phyloP scores from a whole-genome alignment of 2,329 filamentous ascomycete genomes.

The Penicillium sp. region DNA sequence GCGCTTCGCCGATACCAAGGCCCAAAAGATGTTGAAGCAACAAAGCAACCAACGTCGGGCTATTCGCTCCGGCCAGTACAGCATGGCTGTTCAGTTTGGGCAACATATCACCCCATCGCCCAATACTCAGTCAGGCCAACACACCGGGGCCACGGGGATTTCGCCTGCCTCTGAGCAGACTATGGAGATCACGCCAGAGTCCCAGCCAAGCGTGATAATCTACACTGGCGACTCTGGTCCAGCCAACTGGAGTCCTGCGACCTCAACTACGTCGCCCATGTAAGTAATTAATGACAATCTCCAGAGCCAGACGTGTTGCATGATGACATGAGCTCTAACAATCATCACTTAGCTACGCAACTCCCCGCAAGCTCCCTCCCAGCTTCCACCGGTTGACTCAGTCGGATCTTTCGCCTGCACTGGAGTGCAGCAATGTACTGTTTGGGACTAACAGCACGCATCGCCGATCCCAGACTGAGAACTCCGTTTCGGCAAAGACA shows the following conservation, averaged over 20 bases:
- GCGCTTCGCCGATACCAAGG: constrained; percentile 92
- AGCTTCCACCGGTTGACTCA: no score
- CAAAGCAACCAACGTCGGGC: constrained; percentile 91
- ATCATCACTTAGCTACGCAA: neutral
- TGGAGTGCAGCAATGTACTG: neutral
- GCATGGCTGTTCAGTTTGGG: constrained; percentile 48
- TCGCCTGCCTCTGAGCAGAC: constrained; percentile 40
- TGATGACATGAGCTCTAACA: no score
- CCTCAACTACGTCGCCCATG: constrained; percentile 43
- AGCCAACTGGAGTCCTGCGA: constrained; percentile 42
- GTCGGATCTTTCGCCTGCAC: no score
- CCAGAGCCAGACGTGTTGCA: no score
- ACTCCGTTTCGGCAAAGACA: no score
- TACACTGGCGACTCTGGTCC: neutral
- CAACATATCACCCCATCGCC: constrained; percentile 42
- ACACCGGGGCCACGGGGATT: constrained; percentile 34
- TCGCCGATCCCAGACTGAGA: no score
- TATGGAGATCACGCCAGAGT: constrained; percentile 34
- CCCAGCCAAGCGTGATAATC: constrained; percentile 25
- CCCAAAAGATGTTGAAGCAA: constrained; percentile 94
- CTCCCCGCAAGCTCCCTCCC: neutral
- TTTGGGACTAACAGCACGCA: no score
- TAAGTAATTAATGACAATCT: constrained; percentile 25
- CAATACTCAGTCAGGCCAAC: constrained; percentile 35
- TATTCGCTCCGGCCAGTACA: constrained; percentile 94